phyloP scores from a whole-genome alignment of 257 asterid genomes.

The Haberlea rhodopensis region DNA sequence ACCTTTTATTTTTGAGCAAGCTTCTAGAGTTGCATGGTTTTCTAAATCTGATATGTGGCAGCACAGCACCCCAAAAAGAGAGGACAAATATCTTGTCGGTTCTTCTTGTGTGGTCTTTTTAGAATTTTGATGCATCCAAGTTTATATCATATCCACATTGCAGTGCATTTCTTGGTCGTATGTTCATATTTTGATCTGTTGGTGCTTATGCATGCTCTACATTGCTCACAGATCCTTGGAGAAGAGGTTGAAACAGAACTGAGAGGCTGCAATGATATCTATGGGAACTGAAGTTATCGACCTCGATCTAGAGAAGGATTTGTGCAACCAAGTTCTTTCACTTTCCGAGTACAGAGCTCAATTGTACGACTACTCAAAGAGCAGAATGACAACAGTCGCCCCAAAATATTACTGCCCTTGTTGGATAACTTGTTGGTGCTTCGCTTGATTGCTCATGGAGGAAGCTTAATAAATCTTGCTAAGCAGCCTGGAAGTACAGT shows the following conservation, averaged over 20 bases:
- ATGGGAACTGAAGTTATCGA: constrained; percentile 97
- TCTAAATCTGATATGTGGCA: background rate
- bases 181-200: background rate
- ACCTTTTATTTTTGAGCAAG: background rate
- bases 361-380: constrained; percentile 69
- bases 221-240: constrained; percentile 48
- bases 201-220: background rate
- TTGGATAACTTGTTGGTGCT: constrained; percentile 96
- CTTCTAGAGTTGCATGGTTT: background rate
- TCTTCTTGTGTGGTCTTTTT: background rate
- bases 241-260: constrained; percentile 84
- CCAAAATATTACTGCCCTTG: constrained; percentile 92
- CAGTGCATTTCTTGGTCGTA: background rate
- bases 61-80: background rate
- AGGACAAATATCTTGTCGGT: too few species aligned
- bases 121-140: background rate
- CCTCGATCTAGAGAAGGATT: constrained; percentile 73
- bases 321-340: constrained; percentile 85
- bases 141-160: background rate
- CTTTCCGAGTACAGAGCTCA: constrained; percentile 86
- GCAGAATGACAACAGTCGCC: constrained; percentile 92
- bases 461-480: constrained; percentile 84
- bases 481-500: constrained; percentile 97
- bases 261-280: constrained; percentile 80
- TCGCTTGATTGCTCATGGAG: constrained; percentile 91